Evolutionary conservation across 129 eudicot species (phyloP).

Genomic region (Chrysanthemum seticuspe): DNA sequence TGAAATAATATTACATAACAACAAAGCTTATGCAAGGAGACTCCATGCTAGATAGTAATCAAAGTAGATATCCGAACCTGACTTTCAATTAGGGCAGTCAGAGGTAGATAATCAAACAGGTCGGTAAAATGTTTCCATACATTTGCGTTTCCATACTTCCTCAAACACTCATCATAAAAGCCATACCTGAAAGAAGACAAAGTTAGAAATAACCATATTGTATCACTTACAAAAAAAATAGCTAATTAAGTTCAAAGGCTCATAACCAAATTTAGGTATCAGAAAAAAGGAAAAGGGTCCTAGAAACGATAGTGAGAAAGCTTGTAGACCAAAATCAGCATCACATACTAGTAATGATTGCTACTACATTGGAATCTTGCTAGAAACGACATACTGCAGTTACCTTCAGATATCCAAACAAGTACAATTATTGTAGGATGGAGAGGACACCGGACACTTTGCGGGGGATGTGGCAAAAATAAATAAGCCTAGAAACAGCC

Average conservation of each 20-base stretch:
- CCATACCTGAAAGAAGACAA: conserved; percentile 66
- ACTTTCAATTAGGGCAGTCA: conserved; percentile 85
- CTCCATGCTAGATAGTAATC: conserved; percentile 6
- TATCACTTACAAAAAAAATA: conserved; percentile 8
- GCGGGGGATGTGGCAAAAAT: too few relatives aligned
- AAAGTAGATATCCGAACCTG: conserved; percentile 45
- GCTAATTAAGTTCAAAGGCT: too few relatives aligned
- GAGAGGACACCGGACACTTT: too few relatives aligned
- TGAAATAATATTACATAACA: background rate
- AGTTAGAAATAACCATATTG: conserved; percentile 7
- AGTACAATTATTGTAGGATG: too few relatives aligned
- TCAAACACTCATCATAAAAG: conserved; percentile 81
- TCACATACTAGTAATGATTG: too few relatives aligned
- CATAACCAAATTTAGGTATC: background rate
- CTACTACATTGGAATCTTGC: too few relatives aligned
- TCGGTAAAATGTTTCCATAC: conserved; percentile 87
- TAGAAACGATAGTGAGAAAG: too few relatives aligned
- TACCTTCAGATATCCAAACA: too few relatives aligned
- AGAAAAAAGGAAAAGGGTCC: background rate
- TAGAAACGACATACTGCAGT: too few relatives aligned
- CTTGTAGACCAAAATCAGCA: too few relatives aligned
- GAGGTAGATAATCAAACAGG: conserved; percentile 83
- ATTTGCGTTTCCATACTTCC: conserved; percentile 85
- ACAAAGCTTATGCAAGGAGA: background rate
- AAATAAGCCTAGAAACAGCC: too few relatives aligned